Percentiles rank a stretch among this genome's conserved stretches.
phyloP scores from a whole-genome alignment of 2,329 filamentous ascomycete genomes.

The Clonostachys byssicola region DNA sequence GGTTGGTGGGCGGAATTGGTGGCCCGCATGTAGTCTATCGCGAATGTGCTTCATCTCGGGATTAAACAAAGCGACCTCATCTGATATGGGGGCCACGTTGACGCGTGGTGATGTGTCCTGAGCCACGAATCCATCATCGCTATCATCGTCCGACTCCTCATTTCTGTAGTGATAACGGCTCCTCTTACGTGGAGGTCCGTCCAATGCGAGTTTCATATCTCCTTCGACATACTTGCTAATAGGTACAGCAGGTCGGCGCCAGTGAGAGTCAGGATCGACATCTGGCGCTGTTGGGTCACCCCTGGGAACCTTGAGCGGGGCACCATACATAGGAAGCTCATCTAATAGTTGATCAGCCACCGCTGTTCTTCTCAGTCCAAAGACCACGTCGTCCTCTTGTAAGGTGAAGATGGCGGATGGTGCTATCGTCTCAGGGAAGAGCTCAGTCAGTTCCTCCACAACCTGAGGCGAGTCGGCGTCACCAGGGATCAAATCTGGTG shows the following conservation, averaged over 20 bases:
- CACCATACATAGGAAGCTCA: conserved; percentile 77
- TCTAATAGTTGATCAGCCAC: conserved; percentile 72
- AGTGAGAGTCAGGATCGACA: conserved; percentile 63
- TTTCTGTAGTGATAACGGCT: conserved; percentile 80
- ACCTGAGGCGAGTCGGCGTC: conserved; percentile 54
- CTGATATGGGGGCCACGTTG: conserved; percentile 59
- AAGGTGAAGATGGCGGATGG: conserved; percentile 81
- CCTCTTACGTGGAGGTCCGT: conserved; percentile 66
- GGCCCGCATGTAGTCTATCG: conserved; percentile 83
- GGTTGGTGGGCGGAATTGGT: conserved; percentile 89
- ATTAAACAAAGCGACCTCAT: conserved; percentile 81
- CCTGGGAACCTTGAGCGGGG: conserved; percentile 54
- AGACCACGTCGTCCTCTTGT: conserved; percentile 77
- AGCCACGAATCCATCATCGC: conserved; percentile 50
- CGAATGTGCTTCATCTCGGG: conserved; percentile 85
- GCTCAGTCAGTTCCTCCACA: conserved; percentile 28
- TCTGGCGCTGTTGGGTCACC: conserved; percentile 54
- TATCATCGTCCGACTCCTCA: conserved; percentile 63
- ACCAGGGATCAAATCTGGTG: conserved; percentile 63
- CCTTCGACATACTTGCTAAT: conserved; percentile 85
- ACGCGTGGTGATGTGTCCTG: conserved; percentile 29
- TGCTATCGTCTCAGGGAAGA: conserved; percentile 46
- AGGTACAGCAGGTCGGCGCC: conserved; percentile 74
- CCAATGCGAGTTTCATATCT: conserved; percentile 66
- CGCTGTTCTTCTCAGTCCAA: conserved; percentile 70